A percentile compares a stretch with the other conserved stretches of the same genome.
Conservation (phyloP, 78 protist species). For the Dictyostelium firmibasis region DNA sequence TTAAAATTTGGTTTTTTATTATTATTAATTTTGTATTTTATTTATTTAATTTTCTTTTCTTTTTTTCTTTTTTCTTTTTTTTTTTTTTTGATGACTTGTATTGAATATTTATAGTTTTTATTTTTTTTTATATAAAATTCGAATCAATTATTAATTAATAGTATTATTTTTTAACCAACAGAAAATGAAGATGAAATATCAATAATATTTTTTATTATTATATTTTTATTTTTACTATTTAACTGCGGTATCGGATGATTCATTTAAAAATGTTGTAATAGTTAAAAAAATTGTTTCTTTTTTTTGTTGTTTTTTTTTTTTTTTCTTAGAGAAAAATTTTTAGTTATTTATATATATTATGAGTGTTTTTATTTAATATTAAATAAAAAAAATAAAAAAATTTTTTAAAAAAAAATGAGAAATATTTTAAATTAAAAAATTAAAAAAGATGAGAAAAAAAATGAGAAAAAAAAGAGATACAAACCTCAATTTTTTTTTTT, state of each 20-base stretch:
- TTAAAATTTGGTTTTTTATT: background rate
- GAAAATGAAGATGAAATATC: slow-evolving; percentile 7
- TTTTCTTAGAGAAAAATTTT: no score
- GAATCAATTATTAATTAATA: background rate
- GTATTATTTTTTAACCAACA: background rate
- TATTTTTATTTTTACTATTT: background rate
- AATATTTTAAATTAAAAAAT: no score
- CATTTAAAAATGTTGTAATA: background rate
- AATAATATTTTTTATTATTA: background rate
- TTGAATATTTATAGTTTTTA: no score
- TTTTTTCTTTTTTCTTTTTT: background rate
- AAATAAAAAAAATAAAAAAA: no score
- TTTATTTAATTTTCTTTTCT: background rate
- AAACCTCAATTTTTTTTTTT: no score
- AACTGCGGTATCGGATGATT: background rate
- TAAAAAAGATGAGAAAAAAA: no score
- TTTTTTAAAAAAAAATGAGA: no score
- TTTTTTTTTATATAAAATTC: background rate
- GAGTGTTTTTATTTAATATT: no score
- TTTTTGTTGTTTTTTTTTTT: background rate
- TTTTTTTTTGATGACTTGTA: background rate
- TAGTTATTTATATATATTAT: no score
- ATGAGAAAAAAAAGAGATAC: no score
- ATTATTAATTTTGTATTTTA: background rate
- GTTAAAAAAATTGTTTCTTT: background rate